Conservation (phyloP, 345 rosid species). For the Rhodomyrtus tomentosa region DNA sequence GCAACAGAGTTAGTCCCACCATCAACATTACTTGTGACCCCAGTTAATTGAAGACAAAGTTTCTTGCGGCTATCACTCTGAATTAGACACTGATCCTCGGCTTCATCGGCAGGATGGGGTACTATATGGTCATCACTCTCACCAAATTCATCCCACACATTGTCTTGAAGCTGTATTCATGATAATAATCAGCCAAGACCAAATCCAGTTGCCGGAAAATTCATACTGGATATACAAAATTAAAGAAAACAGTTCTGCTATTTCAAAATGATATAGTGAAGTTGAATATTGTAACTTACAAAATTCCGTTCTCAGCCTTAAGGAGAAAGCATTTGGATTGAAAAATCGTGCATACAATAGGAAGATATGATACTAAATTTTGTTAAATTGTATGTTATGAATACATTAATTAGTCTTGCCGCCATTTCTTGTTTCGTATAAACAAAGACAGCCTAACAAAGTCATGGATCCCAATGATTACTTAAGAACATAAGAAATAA, state of each 20-base stretch:
- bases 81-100: conserved; percentile 22
- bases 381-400: background rate
- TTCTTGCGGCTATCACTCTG: conserved; percentile 29
- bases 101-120: conserved; percentile 32
- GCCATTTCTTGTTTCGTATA: background rate
- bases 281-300: background rate
- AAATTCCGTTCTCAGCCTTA: background rate
- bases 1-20: conserved; percentile 14
- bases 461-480: background rate
- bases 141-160: conserved; percentile 39
- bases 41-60: conserved; percentile 29
- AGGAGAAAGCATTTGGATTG: background rate
- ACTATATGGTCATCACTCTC: conserved; percentile 65
- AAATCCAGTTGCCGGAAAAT: background rate
- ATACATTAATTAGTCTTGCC: background rate
- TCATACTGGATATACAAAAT: background rate
- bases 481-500: background rate
- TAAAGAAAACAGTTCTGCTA: background rate
- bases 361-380: background rate
- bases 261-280: background rate
- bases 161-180: conserved; percentile 43
- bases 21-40: conserved; percentile 18
- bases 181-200: background rate
- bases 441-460: background rate
- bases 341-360: background rate